phyloP scores from a whole-genome alignment of 2,329 filamentous ascomycete genomes.

The Stagonosporopsis vannaccii region DNA sequence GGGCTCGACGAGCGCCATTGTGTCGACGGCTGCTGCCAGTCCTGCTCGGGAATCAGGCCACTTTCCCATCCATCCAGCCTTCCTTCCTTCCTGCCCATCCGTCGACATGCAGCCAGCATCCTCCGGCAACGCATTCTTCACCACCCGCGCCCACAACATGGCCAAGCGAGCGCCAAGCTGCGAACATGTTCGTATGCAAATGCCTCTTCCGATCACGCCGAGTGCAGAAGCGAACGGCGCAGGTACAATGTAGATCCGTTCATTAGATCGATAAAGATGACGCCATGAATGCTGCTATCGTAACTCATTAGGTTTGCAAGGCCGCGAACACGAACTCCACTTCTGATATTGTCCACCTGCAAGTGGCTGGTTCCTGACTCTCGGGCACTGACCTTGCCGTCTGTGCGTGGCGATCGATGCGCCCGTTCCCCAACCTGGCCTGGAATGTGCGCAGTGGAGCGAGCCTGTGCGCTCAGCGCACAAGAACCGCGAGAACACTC shows the following conservation, averaged over 20 bases:
- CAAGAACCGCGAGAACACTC: conserved; percentile 50
- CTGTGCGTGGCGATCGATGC: conserved; percentile 21
- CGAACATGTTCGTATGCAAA: conserved; percentile 4
- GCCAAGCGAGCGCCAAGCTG: conserved; percentile 17
- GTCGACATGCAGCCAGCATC: conserved; percentile 9
- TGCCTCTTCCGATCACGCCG: conserved; percentile 8
- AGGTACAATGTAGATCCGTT: conserved; percentile 2
- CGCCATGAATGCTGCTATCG: conserved; percentile 8
- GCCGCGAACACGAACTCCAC: conserved; percentile 7
- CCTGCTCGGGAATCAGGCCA: conserved; percentile 9
- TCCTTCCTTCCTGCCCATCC: neutral
- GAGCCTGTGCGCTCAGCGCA: conserved; percentile 37
- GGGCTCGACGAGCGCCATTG: neutral
- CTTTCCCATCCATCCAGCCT: conserved; percentile 3
- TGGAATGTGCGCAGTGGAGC: conserved; percentile 18
- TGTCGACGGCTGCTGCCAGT: neutral
- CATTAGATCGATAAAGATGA: conserved; percentile 2
- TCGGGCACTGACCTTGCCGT: conserved; percentile 5
- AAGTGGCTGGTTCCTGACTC: conserved; percentile 9
- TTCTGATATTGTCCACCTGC: conserved; percentile 1
- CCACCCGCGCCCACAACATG: conserved; percentile 4
- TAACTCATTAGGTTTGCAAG: conserved; percentile 5
- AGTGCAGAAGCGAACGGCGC: neutral
- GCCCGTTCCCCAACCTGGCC: conserved; percentile 15
- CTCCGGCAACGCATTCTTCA: conserved; percentile 5